Percentiles rank a stretch among this genome's conserved stretches.
Evolutionary conservation across 1,139 yeast genomes (phyloP).

Genomic region (Saccharomyces hybrid): DNA sequence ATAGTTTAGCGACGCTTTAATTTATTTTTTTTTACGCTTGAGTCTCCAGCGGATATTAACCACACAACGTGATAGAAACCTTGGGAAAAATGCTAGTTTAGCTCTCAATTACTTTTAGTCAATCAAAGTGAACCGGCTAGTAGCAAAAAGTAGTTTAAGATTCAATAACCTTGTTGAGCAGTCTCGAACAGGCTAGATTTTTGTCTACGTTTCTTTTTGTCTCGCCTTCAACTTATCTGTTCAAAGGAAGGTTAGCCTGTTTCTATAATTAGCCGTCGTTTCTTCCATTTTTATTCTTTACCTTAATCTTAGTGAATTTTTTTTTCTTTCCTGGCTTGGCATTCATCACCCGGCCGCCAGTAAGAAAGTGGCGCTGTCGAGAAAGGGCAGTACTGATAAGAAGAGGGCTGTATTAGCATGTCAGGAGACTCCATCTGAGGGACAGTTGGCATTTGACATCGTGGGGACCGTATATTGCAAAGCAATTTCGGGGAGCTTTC

Average conservation of each 20-base stretch:
- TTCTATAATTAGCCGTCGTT: neutral
- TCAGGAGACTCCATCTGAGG: neutral
- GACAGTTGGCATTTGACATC: too few species aligned
- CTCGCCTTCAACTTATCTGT: neutral
- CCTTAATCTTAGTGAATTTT: neutral
- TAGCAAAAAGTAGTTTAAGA: neutral
- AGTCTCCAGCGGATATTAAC: neutral
- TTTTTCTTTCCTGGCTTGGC: neutral
- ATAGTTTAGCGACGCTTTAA: neutral
- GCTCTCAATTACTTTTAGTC: neutral
- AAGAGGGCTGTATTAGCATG: neutral
- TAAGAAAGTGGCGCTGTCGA: neutral
- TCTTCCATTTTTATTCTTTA: neutral
- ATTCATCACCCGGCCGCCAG: neutral
- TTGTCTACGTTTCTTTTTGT: neutral
- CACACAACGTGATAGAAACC: neutral
- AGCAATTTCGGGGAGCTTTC: too few species aligned
- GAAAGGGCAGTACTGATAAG: neutral
- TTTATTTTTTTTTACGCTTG: neutral
- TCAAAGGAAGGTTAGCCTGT: neutral
- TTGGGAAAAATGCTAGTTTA: neutral
- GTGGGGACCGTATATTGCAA: neutral
- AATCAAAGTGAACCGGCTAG: neutral
- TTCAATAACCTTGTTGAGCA: neutral
- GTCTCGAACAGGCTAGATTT: neutral